Evolutionary conservation across 345 rosid species (phyloP).

Genomic region (Populus davidiana): DNA sequence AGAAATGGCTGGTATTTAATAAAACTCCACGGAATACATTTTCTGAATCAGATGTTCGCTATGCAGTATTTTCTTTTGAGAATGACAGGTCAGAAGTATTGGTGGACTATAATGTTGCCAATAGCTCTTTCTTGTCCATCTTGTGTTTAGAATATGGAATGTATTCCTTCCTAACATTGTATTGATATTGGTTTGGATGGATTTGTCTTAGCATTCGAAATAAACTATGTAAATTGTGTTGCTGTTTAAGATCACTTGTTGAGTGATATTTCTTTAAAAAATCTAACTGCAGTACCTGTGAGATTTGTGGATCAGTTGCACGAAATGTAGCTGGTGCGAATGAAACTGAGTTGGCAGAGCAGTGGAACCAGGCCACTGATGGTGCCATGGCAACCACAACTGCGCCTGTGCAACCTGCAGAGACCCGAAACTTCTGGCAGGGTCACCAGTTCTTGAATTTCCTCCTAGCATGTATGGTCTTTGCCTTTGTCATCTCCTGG

Average conservation of each 20-base stretch:
- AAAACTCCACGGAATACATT: too few relatives aligned
- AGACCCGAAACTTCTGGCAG: conserved; percentile 63
- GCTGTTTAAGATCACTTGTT: background rate
- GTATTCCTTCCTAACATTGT: background rate
- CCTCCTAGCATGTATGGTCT: conserved; percentile 87
- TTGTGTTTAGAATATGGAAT: background rate
- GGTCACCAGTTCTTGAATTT: conserved; percentile 85
- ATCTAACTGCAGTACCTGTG: conserved; percentile 65
- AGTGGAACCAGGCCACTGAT: conserved; percentile 41
- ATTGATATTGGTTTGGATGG: background rate
- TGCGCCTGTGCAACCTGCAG: conserved; percentile 26
- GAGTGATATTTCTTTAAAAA: background rate
- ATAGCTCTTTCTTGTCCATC: background rate
- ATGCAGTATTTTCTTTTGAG: background rate
- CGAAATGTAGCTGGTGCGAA: conserved; percentile 52
- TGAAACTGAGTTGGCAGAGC: conserved; percentile 49
- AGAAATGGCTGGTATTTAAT: too few relatives aligned
- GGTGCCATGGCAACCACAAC: conserved; percentile 31
- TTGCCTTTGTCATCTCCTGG: conserved; percentile 94
- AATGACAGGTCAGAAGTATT: background rate
- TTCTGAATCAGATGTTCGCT: too few relatives aligned
- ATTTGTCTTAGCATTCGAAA: background rate
- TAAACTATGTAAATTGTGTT: background rate
- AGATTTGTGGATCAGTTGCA: conserved; percentile 87
- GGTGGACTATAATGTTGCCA: background rate